These are phyloP conservation scores for Flaveria bidentis DNA, from an alignment of 129 eudicot genomes.

Conservation along the genomic window DNA sequence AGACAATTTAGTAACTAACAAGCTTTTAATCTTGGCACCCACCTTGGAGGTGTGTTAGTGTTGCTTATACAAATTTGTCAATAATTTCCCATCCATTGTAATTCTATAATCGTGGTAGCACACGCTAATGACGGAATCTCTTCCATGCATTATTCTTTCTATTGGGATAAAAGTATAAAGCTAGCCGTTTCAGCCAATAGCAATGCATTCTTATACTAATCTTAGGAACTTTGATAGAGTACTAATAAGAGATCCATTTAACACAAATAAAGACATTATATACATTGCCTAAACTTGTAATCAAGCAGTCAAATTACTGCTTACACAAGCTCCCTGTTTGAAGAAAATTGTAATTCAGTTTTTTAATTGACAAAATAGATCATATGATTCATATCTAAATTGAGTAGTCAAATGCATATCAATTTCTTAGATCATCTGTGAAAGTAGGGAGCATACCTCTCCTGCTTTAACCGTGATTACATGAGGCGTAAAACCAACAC, in stretches of 20 bases:
- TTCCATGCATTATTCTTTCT: conserved; percentile 6
- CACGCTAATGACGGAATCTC: neutral
- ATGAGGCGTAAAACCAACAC: conserved; percentile 92
- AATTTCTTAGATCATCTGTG: neutral
- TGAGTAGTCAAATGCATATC: neutral
- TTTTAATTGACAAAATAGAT: neutral
- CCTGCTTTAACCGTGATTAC: conserved; percentile 72
- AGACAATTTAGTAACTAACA: neutral
- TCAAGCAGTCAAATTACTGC: conserved; percentile 7
- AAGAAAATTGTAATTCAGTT: neutral
- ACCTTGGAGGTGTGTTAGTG: too few relatives aligned
- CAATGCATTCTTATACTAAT: neutral
- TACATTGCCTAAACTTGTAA: neutral
- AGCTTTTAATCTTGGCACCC: too few relatives aligned
- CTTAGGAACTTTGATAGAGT: neutral
- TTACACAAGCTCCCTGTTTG: neutral
- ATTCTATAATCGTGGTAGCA: too few relatives aligned
- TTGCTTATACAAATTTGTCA: too few relatives aligned
- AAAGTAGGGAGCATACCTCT: conserved; percentile 50
- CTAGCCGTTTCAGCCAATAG: neutral
- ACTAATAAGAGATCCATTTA: neutral
- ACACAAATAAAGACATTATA: neutral
- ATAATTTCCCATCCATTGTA: too few relatives aligned
- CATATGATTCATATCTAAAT: neutral
- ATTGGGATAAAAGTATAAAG: neutral